phyloP scores from a whole-genome alignment of 164 flowering plant genomes.

The Stephania japonica region DNA sequence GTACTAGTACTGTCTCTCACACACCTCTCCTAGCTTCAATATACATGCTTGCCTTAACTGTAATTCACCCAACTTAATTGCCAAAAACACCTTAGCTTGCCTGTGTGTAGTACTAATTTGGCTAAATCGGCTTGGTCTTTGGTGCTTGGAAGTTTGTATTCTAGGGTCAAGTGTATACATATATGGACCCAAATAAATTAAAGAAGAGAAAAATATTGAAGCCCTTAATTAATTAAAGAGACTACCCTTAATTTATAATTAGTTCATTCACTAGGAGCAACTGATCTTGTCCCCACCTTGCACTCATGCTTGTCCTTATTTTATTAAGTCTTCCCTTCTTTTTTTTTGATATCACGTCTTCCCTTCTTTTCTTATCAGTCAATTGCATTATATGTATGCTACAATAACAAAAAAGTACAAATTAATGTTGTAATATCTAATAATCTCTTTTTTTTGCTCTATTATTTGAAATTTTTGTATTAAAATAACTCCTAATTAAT shows the following conservation, averaged over 20 bases:
- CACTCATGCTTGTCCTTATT: background rate
- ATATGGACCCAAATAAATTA: no score
- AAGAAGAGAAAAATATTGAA: background rate
- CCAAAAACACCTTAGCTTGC: conserved; percentile 1
- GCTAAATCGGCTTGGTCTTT: background rate
- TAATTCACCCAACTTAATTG: background rate
- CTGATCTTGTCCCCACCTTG: background rate
- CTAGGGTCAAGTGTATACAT: background rate
- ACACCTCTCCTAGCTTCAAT: background rate
- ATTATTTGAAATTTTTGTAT: no score
- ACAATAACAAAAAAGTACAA: no score
- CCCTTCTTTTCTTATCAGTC: conserved; percentile 8
- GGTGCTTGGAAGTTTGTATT: background rate
- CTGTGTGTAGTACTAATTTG: background rate
- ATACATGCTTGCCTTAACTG: no score
- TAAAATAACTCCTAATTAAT: no score
- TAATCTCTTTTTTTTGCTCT: no score
- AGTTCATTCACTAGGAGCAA: conserved; percentile 1
- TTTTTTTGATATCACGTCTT: no score
- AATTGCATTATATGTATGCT: background rate
- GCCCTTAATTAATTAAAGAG: background rate
- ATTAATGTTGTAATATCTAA: no score
- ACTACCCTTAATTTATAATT: background rate
- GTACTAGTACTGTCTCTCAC: conserved; percentile 12
- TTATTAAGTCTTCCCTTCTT: background rate